These are phyloP conservation scores for Polysphondylium violaceum DNA, from an alignment of 78 protist genomes.

Conservation along the genomic window DNA sequence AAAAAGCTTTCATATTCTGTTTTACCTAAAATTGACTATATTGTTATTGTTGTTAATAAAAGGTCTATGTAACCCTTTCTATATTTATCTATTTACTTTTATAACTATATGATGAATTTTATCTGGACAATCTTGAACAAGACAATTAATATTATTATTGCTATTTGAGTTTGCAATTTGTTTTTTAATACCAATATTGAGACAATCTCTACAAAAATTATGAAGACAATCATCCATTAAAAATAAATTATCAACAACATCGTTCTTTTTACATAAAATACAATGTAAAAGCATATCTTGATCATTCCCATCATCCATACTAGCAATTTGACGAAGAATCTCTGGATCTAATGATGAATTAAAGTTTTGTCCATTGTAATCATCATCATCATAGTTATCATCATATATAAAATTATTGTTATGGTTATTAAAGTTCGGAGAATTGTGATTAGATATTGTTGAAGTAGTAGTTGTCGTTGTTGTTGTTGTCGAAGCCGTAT, in stretches of 20 bases:
- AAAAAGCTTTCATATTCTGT: constrained; percentile 36
- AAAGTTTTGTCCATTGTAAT: neutral
- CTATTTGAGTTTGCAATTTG: neutral
- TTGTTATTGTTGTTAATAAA: neutral
- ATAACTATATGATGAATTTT: constrained; percentile 9
- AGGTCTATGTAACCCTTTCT: neutral
- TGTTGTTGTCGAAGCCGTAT: neutral
- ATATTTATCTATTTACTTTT: neutral
- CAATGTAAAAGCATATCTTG: constrained; percentile 39
- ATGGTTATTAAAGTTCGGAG: neutral
- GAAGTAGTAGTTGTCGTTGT: constrained; percentile 26
- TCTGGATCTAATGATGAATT: neutral
- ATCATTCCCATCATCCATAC: neutral
- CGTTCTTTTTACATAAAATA: constrained; percentile 14
- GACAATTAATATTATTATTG: neutral
- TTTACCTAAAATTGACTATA: constrained; percentile 15
- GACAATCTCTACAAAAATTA: constrained; percentile 38
- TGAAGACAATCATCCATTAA: constrained; percentile 74
- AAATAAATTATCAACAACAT: constrained; percentile 2
- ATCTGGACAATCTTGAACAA: neutral
- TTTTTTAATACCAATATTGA: constrained; percentile 3
- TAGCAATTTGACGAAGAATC: neutral
- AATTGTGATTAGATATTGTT: neutral
- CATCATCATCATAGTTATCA: neutral
- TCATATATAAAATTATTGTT: neutral